These are phyloP conservation scores for Chlorencoelia australis DNA, from an alignment of 2,329 filamentous ascomycete species.

Conservation along the genomic window DNA sequence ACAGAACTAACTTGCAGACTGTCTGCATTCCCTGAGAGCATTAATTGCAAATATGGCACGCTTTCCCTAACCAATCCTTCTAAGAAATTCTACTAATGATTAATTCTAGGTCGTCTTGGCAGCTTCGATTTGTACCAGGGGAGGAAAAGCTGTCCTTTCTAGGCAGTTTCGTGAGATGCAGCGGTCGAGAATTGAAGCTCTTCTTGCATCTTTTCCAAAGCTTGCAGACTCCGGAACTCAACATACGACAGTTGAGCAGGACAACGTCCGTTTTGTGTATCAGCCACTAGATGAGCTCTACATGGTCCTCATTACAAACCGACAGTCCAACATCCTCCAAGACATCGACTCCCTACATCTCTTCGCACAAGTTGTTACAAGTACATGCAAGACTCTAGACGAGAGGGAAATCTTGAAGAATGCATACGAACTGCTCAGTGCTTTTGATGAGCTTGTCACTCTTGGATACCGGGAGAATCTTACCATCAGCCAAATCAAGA, in stretches of 20 bases:
- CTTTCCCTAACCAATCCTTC: neutral
- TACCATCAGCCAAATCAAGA: conserved; percentile 95
- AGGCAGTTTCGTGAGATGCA: conserved; percentile 97
- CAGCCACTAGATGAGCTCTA: conserved; percentile 98
- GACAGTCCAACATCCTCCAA: conserved; percentile 97
- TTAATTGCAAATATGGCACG: conserved; percentile 14
- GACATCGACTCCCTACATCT: conserved; percentile 98
- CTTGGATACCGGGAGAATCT: conserved; percentile 94
- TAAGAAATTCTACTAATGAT: conserved; percentile 11
- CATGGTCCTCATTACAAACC: conserved; percentile 99
- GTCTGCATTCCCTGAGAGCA: too few species aligned
- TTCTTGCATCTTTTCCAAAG: conserved; percentile 95
- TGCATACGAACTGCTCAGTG: conserved; percentile 90
- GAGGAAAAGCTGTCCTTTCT: conserved; percentile 95
- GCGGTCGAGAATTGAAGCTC: conserved; percentile 88
- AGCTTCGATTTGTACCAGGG: conserved; percentile 96
- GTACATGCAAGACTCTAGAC: conserved; percentile 90
- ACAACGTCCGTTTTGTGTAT: conserved; percentile 99
- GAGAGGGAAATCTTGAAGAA: conserved; percentile 92
- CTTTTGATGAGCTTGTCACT: conserved; percentile 95
- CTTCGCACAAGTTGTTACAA: conserved; percentile 94
- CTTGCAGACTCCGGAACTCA: conserved; percentile 92
- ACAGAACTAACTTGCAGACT: too few species aligned
- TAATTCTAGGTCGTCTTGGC: conserved; percentile 78
- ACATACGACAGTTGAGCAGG: conserved; percentile 96